Percentiles rank a stretch among this genome's conserved stretches.
Conservation (phyloP, 768 basidiomycete genomes). For the Suillus subalutaceus region DNA sequence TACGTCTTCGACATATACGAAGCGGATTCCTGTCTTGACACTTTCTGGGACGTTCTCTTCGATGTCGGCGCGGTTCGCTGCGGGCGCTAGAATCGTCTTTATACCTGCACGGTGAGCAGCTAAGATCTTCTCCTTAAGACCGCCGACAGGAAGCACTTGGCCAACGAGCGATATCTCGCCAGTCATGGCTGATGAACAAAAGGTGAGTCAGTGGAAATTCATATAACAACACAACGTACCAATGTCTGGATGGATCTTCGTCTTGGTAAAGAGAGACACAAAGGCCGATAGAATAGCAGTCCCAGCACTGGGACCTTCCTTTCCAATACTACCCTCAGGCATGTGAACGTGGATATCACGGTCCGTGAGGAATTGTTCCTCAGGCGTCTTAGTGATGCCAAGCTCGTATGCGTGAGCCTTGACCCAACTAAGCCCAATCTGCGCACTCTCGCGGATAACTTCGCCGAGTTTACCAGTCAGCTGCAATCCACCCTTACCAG, state of each 20-base stretch:
- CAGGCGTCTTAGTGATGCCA: slow-evolving; percentile 74
- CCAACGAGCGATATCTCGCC: slow-evolving; percentile 97
- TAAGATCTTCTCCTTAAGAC: slow-evolving; percentile 94
- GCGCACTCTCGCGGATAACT: slow-evolving; percentile 95
- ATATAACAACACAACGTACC: slow-evolving; percentile 50
- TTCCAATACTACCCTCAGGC: slow-evolving; percentile 92
- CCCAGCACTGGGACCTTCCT: slow-evolving; percentile 96
- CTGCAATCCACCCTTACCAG: slow-evolving; percentile 90
- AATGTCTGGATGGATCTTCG: slow-evolving; percentile 82
- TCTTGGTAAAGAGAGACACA: slow-evolving; percentile 89
- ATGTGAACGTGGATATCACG: slow-evolving; percentile 95
- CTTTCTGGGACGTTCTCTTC: slow-evolving; percentile 97
- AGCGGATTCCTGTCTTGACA: slow-evolving; percentile 92
- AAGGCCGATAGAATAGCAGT: slow-evolving; percentile 92
- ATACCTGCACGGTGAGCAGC: slow-evolving; percentile 97
- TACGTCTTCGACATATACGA: slow-evolving; percentile 95
- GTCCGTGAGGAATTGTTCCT: slow-evolving; percentile 82
- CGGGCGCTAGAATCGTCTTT: slow-evolving; percentile 86
- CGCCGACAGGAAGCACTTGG: slow-evolving; percentile 94
- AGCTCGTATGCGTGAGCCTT: slow-evolving; percentile 88
- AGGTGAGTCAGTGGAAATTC: slow-evolving; percentile 1
- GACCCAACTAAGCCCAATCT: slow-evolving; percentile 93
- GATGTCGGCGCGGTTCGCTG: slow-evolving; percentile 89
- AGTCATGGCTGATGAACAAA: slow-evolving; percentile 78
- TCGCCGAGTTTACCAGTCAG: slow-evolving; percentile 98